phyloP scores from a whole-genome alignment of 2,329 filamentous ascomycete species.

The Aspergillus fischeri region DNA sequence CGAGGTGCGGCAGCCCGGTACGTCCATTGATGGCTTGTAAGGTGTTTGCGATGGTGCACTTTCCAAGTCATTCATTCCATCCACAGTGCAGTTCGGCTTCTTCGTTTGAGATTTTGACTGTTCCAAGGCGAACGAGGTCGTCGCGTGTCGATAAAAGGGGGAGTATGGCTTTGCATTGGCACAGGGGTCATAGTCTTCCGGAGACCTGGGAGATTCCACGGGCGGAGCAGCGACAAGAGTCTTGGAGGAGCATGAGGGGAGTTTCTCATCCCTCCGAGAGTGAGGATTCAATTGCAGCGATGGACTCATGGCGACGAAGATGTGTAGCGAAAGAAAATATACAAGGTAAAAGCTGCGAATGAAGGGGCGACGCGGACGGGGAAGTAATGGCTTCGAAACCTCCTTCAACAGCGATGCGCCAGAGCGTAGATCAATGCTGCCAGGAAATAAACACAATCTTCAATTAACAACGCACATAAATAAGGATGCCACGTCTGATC shows the following conservation, averaged over 20 bases:
- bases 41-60: constrained; percentile 9
- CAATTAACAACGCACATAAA: too few relatives aligned
- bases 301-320: neutral
- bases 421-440: too few relatives aligned
- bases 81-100: constrained; percentile 18
- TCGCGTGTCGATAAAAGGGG: constrained; percentile 43
- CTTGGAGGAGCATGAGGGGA: neutral
- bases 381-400: too few relatives aligned
- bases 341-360: neutral
- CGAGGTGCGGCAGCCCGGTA: constrained; percentile 21
- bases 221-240: neutral
- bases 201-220: neutral
- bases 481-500: too few relatives aligned
- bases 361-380: too few relatives aligned
- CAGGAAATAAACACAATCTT: too few relatives aligned
- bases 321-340: neutral
- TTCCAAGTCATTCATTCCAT: constrained; percentile 30
- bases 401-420: too few relatives aligned
- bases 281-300: neutral
- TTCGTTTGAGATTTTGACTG: constrained; percentile 16
- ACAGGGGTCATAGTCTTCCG: constrained; percentile 36
- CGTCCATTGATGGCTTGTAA: constrained; percentile 8
- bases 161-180: constrained; percentile 40
- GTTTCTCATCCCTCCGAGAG: neutral
- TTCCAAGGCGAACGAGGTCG: constrained; percentile 24